Evolutionary conservation across 2,329 filamentous ascomycete species (phyloP).

Genomic region (Phialophora tarda): DNA sequence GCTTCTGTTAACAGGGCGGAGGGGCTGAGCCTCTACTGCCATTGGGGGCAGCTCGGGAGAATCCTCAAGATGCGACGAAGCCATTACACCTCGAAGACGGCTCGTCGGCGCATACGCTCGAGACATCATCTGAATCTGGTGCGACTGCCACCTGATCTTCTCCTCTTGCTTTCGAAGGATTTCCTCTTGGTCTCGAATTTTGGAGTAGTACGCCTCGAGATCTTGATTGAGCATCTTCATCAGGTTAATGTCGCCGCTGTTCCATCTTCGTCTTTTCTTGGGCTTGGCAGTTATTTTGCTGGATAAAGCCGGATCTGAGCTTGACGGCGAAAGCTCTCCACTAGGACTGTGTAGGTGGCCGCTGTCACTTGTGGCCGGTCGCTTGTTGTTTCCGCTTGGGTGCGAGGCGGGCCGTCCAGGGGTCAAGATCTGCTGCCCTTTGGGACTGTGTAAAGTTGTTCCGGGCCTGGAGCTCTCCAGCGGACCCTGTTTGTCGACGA

Average conservation of each 20-base stretch:
- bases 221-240: conserved; percentile 29
- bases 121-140: conserved; percentile 34
- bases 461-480: conserved; percentile 5
- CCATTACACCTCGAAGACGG: conserved; percentile 17
- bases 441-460: conserved; percentile 10
- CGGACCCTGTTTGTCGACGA: conserved; percentile 16
- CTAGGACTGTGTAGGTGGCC: conserved; percentile 21
- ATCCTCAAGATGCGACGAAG: conserved; percentile 11
- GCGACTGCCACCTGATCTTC: conserved; percentile 27
- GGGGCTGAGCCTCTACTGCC: conserved; percentile 4
- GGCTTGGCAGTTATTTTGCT: conserved; percentile 2
- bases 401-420: conserved; percentile 3
- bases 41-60: conserved; percentile 11
- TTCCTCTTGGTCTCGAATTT: conserved; percentile 32
- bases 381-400: conserved; percentile 13
- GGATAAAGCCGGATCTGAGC: neutral
- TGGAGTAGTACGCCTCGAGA: conserved; percentile 28
- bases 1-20: neutral
- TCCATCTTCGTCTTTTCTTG: conserved; percentile 33
- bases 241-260: conserved; percentile 31
- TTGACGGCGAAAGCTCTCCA: conserved; percentile 19
- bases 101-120: conserved; percentile 32
- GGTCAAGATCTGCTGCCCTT: neutral
- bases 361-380: conserved; percentile 19
- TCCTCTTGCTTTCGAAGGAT: conserved; percentile 27